Conservation (phyloP, 306 rosid genomes). For the Glycine tomentella region DNA sequence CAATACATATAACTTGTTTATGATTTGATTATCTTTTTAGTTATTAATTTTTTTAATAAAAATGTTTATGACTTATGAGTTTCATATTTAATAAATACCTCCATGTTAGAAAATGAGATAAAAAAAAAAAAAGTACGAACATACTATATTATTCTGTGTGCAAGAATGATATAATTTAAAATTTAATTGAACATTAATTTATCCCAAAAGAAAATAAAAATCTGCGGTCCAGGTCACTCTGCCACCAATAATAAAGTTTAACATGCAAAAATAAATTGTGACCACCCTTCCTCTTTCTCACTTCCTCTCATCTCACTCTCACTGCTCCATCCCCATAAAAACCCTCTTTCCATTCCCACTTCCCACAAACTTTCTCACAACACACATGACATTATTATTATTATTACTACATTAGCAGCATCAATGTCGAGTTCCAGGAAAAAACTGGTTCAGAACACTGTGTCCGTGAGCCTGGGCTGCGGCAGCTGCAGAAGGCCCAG, state of each 20-base stretch:
- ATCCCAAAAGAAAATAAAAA: neutral
- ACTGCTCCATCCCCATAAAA: slow-evolving; percentile 10
- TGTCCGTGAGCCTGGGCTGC: slow-evolving; percentile 70
- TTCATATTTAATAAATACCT: too few relatives aligned
- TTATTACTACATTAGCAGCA: neutral
- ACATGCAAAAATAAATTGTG: slow-evolving; percentile 51
- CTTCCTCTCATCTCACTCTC: neutral
- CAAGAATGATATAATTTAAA: neutral
- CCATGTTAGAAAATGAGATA: too few relatives aligned
- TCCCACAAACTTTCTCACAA: neutral
- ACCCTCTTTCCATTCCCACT: neutral
- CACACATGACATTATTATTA: neutral
- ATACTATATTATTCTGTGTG: too few relatives aligned
- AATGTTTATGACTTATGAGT: too few relatives aligned
- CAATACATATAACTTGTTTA: too few relatives aligned
- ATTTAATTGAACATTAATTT: neutral
- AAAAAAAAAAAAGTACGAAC: too few relatives aligned
- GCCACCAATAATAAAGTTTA: slow-evolving; percentile 36
- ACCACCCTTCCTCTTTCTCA: too few relatives aligned
- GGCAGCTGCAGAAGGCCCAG: slow-evolving; percentile 72
- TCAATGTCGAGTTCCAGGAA: slow-evolving; percentile 64
- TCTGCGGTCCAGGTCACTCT: slow-evolving; percentile 48
- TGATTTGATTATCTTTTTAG: too few relatives aligned
- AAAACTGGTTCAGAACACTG: slow-evolving; percentile 59
- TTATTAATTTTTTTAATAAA: too few relatives aligned